A percentile compares a stretch with the other conserved stretches of the same genome.
Conservation (phyloP, 768 basidiomycete genomes). For the Agaricus bisporus region DNA sequence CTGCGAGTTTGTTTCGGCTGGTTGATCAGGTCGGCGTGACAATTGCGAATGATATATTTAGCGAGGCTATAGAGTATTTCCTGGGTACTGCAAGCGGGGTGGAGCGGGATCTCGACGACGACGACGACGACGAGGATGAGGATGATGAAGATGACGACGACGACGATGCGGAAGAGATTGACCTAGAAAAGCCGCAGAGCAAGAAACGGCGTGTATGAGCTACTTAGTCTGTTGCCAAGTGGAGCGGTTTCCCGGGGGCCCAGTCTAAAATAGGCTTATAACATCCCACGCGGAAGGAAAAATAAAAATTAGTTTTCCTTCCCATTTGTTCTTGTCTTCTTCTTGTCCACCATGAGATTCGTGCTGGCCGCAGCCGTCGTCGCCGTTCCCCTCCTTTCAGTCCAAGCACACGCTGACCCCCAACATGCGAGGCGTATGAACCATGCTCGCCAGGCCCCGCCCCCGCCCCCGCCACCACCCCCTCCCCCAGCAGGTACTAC, state of each 20-base stretch:
- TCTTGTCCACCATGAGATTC: conserved; percentile 13
- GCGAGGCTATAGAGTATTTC: conserved; percentile 79
- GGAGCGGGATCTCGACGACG: conserved; percentile 60
- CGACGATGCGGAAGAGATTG: conserved; percentile 81
- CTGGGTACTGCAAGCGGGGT: conserved; percentile 57
- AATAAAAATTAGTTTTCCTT: neutral
- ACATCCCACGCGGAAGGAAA: neutral
- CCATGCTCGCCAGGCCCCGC: conserved; percentile 23
- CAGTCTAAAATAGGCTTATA: neutral
- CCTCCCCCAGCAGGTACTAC: conserved; percentile 6
- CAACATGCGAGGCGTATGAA: conserved; percentile 19
- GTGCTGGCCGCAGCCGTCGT: conserved; percentile 25
- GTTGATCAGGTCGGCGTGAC: conserved; percentile 55
- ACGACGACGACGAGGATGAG: conserved; percentile 41
- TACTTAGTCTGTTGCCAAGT: neutral
- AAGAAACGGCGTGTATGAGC: conserved; percentile 66
- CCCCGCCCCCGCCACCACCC: neutral
- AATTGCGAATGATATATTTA: conserved; percentile 75
- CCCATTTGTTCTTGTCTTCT: conserved; percentile 14
- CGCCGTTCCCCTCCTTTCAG: conserved; percentile 37
- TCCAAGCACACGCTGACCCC: conserved; percentile 19
- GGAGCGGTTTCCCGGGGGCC: conserved; percentile 3
- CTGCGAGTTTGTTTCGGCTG: too few relatives aligned
- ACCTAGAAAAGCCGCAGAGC: conserved; percentile 74
- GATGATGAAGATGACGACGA: conserved; percentile 46